A percentile compares a stretch with the other conserved stretches of the same genome.
Conservation (phyloP, 1,284 basidiomycete genomes). For the Ceratobasidium sp. region DNA sequence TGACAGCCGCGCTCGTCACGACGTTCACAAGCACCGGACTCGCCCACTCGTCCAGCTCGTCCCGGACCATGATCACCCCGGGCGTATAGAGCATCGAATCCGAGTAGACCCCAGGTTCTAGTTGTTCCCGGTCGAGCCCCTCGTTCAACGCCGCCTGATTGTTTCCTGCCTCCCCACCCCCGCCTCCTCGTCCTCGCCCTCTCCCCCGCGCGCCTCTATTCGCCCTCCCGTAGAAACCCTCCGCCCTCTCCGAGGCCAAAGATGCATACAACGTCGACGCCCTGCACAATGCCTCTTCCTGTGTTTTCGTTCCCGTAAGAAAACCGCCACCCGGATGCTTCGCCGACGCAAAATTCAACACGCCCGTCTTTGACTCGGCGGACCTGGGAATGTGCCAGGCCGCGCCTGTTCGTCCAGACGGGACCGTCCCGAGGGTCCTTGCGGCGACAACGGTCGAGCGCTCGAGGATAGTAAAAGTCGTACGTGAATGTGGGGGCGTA, state of each 20-base stretch:
- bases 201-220: neutral
- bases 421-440: conserved; percentile 26
- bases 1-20: conserved; percentile 73
- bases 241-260: conserved; percentile 64
- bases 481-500: conserved; percentile 24
- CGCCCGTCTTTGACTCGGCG: conserved; percentile 57
- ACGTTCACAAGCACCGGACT: conserved; percentile 68
- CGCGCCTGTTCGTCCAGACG: neutral
- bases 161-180: neutral
- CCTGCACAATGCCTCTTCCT: conserved; percentile 78
- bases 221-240: conserved; percentile 64
- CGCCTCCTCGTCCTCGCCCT: neutral
- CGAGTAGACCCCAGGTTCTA: conserved; percentile 59
- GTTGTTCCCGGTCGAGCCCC: conserved; percentile 62
- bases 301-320: conserved; percentile 69
- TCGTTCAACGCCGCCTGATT: conserved; percentile 51
- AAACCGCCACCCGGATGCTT: conserved; percentile 76
- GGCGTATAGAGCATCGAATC: conserved; percentile 77
- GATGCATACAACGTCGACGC: conserved; percentile 71
- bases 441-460: conserved; percentile 27
- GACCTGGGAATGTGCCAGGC: conserved; percentile 25
- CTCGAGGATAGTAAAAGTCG: conserved; percentile 29
- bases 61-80: conserved; percentile 64
- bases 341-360: conserved; percentile 77
- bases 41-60: conserved; percentile 66